Conservation (phyloP, 225 moss, liverwort and hornwort species). For the Asterella californica region DNA sequence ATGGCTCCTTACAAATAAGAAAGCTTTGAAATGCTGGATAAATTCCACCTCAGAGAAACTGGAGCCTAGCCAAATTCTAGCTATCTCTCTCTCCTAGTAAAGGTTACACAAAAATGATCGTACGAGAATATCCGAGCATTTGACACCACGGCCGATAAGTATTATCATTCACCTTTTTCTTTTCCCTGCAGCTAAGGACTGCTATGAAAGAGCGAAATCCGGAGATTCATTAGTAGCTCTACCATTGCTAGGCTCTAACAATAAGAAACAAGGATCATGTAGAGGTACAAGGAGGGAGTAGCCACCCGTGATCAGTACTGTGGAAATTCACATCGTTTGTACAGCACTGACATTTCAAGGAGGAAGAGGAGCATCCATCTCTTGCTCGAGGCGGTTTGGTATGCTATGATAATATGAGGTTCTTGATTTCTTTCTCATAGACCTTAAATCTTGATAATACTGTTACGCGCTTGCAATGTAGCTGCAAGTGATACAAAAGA, state of each 20-base stretch:
- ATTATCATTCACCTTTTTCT: background rate
- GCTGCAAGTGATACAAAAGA: too few relatives aligned
- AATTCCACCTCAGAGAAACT: background rate
- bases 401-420: too few relatives aligned
- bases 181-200: background rate
- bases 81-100: background rate
- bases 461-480: too few relatives aligned
- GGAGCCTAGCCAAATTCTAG: background rate
- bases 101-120: background rate
- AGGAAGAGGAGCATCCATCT: too few relatives aligned
- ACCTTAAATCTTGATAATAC: too few relatives aligned
- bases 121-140: background rate
- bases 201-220: background rate
- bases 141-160: background rate
- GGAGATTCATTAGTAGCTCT: too few relatives aligned
- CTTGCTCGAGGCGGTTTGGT: too few relatives aligned
- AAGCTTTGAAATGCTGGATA: background rate
- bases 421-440: too few relatives aligned
- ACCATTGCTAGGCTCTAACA: background rate
- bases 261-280: background rate
- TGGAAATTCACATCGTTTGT: too few relatives aligned
- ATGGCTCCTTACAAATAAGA: background rate
- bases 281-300: background rate
- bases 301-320: slow-evolving; percentile 61
- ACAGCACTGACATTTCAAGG: too few relatives aligned